Conservation (phyloP, 1,284 basidiomycete genomes). For the Ceratobasidium sp. region DNA sequence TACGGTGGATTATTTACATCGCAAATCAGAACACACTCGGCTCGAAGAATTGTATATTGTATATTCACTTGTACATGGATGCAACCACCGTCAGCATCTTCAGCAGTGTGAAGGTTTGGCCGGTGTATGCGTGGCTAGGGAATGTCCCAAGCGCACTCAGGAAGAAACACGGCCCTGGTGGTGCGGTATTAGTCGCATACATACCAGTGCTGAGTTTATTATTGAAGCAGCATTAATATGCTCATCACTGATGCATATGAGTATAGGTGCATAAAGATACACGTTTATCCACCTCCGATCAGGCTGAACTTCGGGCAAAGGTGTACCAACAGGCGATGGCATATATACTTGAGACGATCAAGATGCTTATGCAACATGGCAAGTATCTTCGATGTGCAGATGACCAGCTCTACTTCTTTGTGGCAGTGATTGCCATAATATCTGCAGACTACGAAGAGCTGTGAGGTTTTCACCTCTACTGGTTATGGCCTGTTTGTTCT, state of each 20-base stretch:
- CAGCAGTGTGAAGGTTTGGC: background rate
- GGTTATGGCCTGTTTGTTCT: too few relatives aligned
- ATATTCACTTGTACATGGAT: background rate
- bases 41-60: background rate
- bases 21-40: too few relatives aligned
- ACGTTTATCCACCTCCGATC: too few relatives aligned
- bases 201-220: background rate
- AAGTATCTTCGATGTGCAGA: background rate
- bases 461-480: background rate
- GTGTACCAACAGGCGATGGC: background rate
- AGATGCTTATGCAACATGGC: background rate
- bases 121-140: background rate
- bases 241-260: too few relatives aligned
- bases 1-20: too few relatives aligned
- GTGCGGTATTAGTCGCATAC: background rate
- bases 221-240: too few relatives aligned
- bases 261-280: too few relatives aligned
- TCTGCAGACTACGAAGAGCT: background rate
- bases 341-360: background rate
- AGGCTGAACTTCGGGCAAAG: background rate
- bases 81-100: background rate
- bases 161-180: background rate
- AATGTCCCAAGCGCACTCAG: background rate
- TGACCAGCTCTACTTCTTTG: background rate
- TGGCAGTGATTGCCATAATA: background rate